Evolutionary conservation across 2,329 filamentous ascomycete species (phyloP), one percentile per base, ranked within the genome.

Genomic region (Aquanectria penicillioides): DNA sequence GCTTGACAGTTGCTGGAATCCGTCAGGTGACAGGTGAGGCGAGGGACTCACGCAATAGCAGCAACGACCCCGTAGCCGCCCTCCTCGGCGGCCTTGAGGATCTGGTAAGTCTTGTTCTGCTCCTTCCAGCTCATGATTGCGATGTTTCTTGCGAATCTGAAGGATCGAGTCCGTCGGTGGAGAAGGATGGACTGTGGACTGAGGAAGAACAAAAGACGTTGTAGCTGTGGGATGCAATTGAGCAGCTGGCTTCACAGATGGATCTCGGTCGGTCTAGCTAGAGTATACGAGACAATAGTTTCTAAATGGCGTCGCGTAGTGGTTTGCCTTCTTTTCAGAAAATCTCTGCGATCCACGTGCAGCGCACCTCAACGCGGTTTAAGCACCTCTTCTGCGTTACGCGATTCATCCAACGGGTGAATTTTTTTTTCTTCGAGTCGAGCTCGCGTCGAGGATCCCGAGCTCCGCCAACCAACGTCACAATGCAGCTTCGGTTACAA

Each of bases 51-150:
- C 57, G 48, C 52, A 31, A 63, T 60, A 23, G 57, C 47, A 26
- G 60, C 52, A 17, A 60, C 38, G 13, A 63, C 60, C 17, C 60
- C 60, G 29, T 63, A 63, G 18, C 57, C 48, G 17, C 60, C 60
- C 38, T 63, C 48, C 37, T 60, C 60, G 9, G 60, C 60, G 12
- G 60, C 60, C 38, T 63, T 57, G 47, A 63, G 60, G 44, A 63
- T 63, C 40, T 63, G 57, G 43, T 43, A 55, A 15, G 60, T 63
- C 47, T 59, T 62, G 51, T 62, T 62, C 20, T 38, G 28, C n/a
- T 46, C 33, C 10, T 61, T 57, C 53, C 58, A 61, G 29, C 46
- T 61, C 53, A 57, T 52, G 13, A 5, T 47, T 25, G 34, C 44
- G 17, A 28, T 28, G 10, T 31, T 26, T 34, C 26, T 33, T 9